Conservation (phyloP, 495 filamentous ascomycete species). For the Penicillium coprophilum region DNA sequence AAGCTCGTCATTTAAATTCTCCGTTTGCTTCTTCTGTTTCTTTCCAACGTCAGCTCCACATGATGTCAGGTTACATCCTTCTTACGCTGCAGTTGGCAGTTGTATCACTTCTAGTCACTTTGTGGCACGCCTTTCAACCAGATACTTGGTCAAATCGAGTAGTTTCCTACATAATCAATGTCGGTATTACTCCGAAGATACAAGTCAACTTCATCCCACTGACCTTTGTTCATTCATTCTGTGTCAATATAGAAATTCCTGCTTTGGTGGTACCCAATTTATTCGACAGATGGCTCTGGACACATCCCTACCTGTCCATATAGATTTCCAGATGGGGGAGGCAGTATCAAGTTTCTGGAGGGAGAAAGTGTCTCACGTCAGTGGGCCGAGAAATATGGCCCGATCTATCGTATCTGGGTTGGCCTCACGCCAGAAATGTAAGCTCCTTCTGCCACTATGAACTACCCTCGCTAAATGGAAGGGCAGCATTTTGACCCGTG, state of each 20-base stretch:
- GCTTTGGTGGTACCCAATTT: constrained; percentile 1
- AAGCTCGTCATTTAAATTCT: not conserved
- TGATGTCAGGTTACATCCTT: not conserved
- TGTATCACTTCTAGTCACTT: not conserved
- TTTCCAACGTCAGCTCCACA: not conserved
- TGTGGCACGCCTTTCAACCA: not conserved
- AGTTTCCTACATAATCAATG: not conserved
- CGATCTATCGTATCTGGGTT: constrained; percentile 10
- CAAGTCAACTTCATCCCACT: not conserved
- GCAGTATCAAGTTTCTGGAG: constrained; percentile 11
- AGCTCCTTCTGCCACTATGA: not conserved
- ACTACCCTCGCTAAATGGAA: not conserved
- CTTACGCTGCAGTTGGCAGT: not conserved
- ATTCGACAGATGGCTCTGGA: not conserved
- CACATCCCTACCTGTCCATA: constrained; percentile 41
- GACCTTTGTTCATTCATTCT: not conserved
- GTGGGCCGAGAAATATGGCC: constrained; percentile 14
- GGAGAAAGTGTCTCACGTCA: constrained; percentile 63
- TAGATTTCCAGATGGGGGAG: not conserved
- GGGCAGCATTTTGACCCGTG: not conserved
- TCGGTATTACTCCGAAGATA: not conserved
- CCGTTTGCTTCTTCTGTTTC: not conserved
- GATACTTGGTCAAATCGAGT: constrained; percentile 2
- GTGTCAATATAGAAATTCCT: not conserved
- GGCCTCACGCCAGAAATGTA: constrained; percentile 1